Percentiles rank a stretch among this genome's conserved stretches.
Evolutionary conservation across 192 early-diverging fungal genomes (phyloP).

Genomic region (Coemansia erecta): DNA sequence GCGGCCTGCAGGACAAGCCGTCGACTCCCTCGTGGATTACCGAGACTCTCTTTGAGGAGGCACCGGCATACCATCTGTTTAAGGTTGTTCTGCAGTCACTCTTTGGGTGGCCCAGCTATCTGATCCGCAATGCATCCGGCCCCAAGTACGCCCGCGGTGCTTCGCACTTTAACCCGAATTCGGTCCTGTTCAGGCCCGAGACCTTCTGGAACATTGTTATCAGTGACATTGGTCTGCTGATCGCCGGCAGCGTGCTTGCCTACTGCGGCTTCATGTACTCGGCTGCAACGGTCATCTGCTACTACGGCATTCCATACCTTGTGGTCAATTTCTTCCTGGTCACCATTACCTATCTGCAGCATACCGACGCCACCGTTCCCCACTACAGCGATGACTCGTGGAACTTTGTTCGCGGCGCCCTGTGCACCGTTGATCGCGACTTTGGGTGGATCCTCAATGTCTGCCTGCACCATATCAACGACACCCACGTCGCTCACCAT

Average conservation of each 20-base stretch:
- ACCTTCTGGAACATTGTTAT: conserved; percentile 68
- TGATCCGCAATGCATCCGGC: conserved; percentile 74
- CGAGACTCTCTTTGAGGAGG: conserved; percentile 66
- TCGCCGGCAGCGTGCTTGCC: conserved; percentile 55
- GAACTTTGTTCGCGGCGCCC: conserved; percentile 91
- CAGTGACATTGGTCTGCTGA: conserved; percentile 73
- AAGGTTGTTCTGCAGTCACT: conserved; percentile 67
- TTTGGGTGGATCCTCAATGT: conserved; percentile 83
- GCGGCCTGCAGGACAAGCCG: conserved; percentile 55
- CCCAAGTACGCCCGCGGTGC: conserved; percentile 72
- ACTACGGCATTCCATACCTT: conserved; percentile 89
- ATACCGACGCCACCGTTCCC: conserved; percentile 85
- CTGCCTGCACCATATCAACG: conserved; percentile 78
- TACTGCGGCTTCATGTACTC: conserved; percentile 58
- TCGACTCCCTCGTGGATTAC: conserved; percentile 50
- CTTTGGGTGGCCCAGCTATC: conserved; percentile 89
- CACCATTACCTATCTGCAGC: conserved; percentile 93
- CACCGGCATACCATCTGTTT: conserved; percentile 68
- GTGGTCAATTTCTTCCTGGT: conserved; percentile 95
- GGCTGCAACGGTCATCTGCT: conserved; percentile 64
- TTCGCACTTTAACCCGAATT: conserved; percentile 83
- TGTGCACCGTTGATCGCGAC: conserved; percentile 87
- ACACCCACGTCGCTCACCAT: conserved; percentile 95
- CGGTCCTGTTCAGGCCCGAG: conserved; percentile 76
- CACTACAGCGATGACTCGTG: conserved; percentile 82